A percentile compares a stretch with the other conserved stretches of the same genome.
Conservation (phyloP, 441 rosid genomes). For the Eruca vesicaria region DNA sequence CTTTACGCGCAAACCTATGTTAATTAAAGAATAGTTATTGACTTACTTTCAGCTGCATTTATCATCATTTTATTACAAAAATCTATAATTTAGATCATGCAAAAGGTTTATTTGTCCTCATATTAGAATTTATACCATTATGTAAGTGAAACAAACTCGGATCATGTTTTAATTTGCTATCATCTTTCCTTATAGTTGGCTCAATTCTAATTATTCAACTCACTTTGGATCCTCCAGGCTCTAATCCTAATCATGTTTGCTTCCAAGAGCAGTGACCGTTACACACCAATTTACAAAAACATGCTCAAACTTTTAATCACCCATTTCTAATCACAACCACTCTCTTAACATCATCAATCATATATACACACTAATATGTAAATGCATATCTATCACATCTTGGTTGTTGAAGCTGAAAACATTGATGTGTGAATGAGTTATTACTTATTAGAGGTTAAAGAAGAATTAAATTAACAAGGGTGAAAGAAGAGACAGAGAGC, state of each 20-base stretch:
- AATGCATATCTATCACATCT: conserved; percentile 6
- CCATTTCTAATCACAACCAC: conserved; percentile 9
- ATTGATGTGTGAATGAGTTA: not conserved
- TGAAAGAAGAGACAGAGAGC: conserved; percentile 86
- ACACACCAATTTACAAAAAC: conserved; percentile 77
- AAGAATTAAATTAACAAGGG: not conserved
- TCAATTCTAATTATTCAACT: too few relatives aligned
- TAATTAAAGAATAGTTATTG: too few relatives aligned
- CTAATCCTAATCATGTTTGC: not conserved
- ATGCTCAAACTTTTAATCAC: conserved; percentile 65
- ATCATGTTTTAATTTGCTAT: too few relatives aligned
- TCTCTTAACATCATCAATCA: not conserved
- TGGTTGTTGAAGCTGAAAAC: conserved; percentile 7
- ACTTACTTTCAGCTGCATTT: too few relatives aligned
- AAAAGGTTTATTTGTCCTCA: too few relatives aligned
- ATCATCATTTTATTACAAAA: too few relatives aligned
- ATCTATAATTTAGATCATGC: too few relatives aligned
- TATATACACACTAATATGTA: not conserved
- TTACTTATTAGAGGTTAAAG: not conserved
- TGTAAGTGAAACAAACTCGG: too few relatives aligned
- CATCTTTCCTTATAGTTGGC: too few relatives aligned
- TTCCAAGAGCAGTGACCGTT: conserved; percentile 56
- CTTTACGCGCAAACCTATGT: too few relatives aligned
- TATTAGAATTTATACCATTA: too few relatives aligned
- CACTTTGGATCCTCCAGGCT: too few relatives aligned